Evolutionary conservation across 2,329 filamentous ascomycete genomes (phyloP).

Genomic region (Aspergillus puulaauensis): DNA sequence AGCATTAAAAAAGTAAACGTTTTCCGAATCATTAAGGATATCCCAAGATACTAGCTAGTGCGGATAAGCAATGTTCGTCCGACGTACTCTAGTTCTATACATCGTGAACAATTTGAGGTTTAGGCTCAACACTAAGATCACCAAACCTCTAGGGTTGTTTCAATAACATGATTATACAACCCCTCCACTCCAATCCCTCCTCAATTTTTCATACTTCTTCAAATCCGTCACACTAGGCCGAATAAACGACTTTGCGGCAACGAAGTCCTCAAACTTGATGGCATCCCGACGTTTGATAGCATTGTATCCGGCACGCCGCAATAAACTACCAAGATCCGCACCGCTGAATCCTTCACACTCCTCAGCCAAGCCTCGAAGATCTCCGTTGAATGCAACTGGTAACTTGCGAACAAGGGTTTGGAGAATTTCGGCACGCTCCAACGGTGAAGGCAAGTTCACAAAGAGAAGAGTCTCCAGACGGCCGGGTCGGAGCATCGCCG

Average conservation of each 20-base stretch:
- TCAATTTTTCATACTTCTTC: slow-evolving; percentile 56
- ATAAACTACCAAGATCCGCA: slow-evolving; percentile 61
- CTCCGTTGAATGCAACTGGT: slow-evolving; percentile 52
- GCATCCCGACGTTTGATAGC: slow-evolving; percentile 51
- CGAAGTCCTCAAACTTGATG: slow-evolving; percentile 48
- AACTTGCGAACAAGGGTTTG: slow-evolving; percentile 60
- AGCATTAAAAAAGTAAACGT: slow-evolving; percentile 24
- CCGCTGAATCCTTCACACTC: slow-evolving; percentile 78
- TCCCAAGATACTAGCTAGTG: background rate
- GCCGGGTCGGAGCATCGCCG: slow-evolving; percentile 89
- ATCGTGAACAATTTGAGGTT: background rate
- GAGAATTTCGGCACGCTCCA: slow-evolving; percentile 84
- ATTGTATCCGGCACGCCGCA: slow-evolving; percentile 59
- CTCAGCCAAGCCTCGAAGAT: slow-evolving; percentile 64
- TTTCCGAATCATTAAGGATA: background rate
- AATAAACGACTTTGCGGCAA: slow-evolving; percentile 40
- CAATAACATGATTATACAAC: slow-evolving; percentile 20
- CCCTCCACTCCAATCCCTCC: slow-evolving; percentile 48
- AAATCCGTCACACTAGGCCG: slow-evolving; percentile 57
- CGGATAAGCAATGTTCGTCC: background rate
- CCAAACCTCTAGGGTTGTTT: background rate
- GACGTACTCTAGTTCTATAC: background rate
- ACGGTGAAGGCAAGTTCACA: slow-evolving; percentile 76
- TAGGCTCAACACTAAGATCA: background rate
- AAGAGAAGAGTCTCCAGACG: slow-evolving; percentile 86